These are phyloP conservation scores for Venturia nashicola DNA, from an alignment of 2,329 filamentous ascomycete species.

Conservation along the genomic window DNA sequence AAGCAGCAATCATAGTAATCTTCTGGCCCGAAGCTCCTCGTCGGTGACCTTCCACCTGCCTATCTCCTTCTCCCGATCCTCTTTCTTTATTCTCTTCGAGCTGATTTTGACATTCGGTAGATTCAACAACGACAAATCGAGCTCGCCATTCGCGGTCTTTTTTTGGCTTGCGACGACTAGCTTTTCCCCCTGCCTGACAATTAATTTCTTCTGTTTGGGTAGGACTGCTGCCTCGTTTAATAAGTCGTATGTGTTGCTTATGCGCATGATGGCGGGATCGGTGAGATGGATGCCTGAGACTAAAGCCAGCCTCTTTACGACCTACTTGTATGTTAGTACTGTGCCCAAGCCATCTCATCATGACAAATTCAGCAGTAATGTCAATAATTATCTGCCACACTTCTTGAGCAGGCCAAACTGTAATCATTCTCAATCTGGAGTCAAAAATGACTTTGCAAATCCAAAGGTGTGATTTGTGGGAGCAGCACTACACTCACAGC, in stretches of 20 bases:
- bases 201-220: background rate
- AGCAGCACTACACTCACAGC: background rate
- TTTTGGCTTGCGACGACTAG: background rate
- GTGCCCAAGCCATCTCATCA: background rate
- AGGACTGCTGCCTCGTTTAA: background rate
- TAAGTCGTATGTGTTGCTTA: background rate
- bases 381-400: too few species aligned
- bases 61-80: slow-evolving; percentile 57
- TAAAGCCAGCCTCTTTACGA: background rate
- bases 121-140: slow-evolving; percentile 13
- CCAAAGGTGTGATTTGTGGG: background rate
- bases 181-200: background rate
- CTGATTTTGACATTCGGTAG: slow-evolving; percentile 62
- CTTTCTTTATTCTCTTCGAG: slow-evolving; percentile 51
- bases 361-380: background rate
- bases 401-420: background rate
- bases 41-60: slow-evolving; percentile 74
- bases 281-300: background rate
- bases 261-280: background rate
- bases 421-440: background rate
- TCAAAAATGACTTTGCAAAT: background rate
- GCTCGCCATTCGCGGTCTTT: background rate
- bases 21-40: slow-evolving; percentile 51
- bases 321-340: background rate
- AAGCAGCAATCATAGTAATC: slow-evolving; percentile 25